Base-by-base conservation (phyloP, 2,329 filamentous ascomycete species). In the Penicillium sp. region DNA sequence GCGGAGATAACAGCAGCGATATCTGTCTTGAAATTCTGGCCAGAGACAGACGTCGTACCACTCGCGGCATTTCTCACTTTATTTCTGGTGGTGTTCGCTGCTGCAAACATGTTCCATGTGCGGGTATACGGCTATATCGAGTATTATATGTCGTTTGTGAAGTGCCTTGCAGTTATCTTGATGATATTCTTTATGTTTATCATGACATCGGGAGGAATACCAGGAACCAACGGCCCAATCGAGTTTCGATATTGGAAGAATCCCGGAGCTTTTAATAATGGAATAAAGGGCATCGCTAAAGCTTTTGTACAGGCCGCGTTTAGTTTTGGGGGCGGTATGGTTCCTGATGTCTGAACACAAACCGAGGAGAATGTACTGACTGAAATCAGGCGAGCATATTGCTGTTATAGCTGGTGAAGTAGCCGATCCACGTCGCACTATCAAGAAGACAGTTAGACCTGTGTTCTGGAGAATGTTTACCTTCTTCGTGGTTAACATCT, bases 151-250 rank as follows among this genome's bases (percentile, higher is more conserved):
- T 68, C 65, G 6, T 71, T 69, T 40, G 56, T 69, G 54, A 71
- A 73, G 53, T 65, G 66, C 22, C 22, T 66, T 14, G 69, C 69
- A 5, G 61, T 73, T 11, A 43, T 72, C 14, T 59, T 67, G 28
- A 69, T 71, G 64, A 72, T 72, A 11, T 69, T 65, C 44, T 71
- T 71, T 56, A 63, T 71, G 60, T 69, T 72, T 46, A 71, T 72
- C 55, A 72, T 72, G 69, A 69, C 69, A 7, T 70, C 66, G 2
- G 70, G 70, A 8, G 70, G 70, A 1, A 66, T 72, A 38, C 30
- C 65, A 12, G 69, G 66, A 10, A 72, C 70, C 0, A 53, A 67
- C 31, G 70, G 70, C 0, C 66, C 70, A 3, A 65, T 73, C n/a
- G 67, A 68, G 9, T 74, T 72, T 53, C 55, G 60, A 44, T 65